Conservation (phyloP, 768 basidiomycete genomes). For the Peribolospora baueri region DNA sequence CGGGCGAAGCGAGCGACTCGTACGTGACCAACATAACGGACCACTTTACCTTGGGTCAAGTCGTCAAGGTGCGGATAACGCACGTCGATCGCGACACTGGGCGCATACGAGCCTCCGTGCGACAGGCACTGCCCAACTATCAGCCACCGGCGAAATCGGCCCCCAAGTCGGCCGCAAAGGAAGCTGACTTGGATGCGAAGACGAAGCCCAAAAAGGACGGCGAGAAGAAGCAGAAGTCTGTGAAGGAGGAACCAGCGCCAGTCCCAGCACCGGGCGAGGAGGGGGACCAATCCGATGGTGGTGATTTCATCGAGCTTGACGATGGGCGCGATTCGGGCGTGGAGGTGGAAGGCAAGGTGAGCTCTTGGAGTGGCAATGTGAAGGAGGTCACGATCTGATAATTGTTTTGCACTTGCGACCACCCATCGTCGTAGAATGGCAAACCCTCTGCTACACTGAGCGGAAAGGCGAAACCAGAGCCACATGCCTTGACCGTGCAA, state of each 20-base stretch:
- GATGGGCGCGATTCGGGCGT: slow-evolving; percentile 5
- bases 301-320: slow-evolving; percentile 17
- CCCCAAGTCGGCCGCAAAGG: too few relatives aligned
- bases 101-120: slow-evolving; percentile 61
- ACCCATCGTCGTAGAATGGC: too few relatives aligned
- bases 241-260: neutral
- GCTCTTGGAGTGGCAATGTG: too few relatives aligned
- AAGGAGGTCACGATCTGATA: too few relatives aligned
- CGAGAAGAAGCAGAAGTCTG: neutral
- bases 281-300: slow-evolving; percentile 14
- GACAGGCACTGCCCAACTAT: slow-evolving; percentile 19
- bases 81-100: slow-evolving; percentile 32
- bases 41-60: slow-evolving; percentile 52
- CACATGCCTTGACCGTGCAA: slow-evolving; percentile 16
- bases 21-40: slow-evolving; percentile 23
- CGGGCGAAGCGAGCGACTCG: slow-evolving; percentile 33
- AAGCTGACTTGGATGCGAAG: slow-evolving; percentile 24
- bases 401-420: too few relatives aligned
- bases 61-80: slow-evolving; percentile 59
- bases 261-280: slow-evolving; percentile 3
- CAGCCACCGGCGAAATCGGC: neutral
- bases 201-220: neutral
- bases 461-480: too few relatives aligned
- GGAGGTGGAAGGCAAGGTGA: too few relatives aligned
- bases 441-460: too few relatives aligned